Evolutionary conservation across 2,329 filamentous ascomycete species (phyloP), one percentile per base, ranked within the genome.

Genomic region (Penicillium sp.): DNA sequence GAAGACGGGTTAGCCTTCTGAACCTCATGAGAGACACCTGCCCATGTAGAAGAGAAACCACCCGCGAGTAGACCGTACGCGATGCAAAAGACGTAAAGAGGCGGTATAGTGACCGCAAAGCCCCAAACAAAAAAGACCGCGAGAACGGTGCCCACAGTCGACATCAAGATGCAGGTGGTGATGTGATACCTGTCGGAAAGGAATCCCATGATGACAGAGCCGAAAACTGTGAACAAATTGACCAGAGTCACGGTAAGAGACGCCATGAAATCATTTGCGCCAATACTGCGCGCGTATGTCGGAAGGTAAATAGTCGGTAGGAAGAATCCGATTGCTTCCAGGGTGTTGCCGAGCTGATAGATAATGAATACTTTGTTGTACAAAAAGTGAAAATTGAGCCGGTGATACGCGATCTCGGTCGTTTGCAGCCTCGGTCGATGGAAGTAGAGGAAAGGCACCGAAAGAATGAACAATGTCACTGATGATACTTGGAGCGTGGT

Each of bases 301-400:
- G 69, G 69, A 1, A 73, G 62, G 43, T 73, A 74, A 35, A 71
- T 64, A 8, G 65, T 65, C 2, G 71, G 71, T 14, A 74, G 53
- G 50, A 73, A 74, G 52, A 65, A 72, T 1, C 70, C 70, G n/a
- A 72, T 51, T 11, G 68, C 65, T 53, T 74, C 61, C 2, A 70
- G 16, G 2, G 69, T 65, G 43, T 72, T 73, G 2, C 68, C 60
- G 4, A 74, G 64, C 47, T 79, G 74, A 27, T 79, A 70, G 18
- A 76, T 59, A 18, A 64, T 45, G 47, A 63, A 63, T 1, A 58
- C 55, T 47, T 56, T 61, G 54, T 57, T 57, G 54, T 55, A 57
- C 32, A 73, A 19, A 56, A 75, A 76, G 7, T 53, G 57, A 18
- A 74, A 59, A 47, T 71, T 64, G 32, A 72, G 61, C 18, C 60